Evolutionary conservation across 2,329 filamentous ascomycete species (phyloP).

Genomic region (Hymenoscyphus repandus): DNA sequence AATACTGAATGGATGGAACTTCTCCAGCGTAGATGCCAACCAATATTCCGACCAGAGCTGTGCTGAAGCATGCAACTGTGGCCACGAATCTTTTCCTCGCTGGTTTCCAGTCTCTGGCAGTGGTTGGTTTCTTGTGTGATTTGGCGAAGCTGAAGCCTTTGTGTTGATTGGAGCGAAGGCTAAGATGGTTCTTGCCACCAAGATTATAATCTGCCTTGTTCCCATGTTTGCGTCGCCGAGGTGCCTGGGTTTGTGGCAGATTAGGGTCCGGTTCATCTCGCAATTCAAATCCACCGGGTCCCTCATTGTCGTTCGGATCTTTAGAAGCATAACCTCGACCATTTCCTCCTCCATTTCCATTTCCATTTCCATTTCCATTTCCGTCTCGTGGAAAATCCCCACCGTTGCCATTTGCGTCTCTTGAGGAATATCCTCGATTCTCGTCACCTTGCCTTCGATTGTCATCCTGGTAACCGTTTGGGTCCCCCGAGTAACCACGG

Average conservation of each 20-base stretch:
- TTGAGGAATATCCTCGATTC: neutral
- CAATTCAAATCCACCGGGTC: slow-evolving; percentile 15
- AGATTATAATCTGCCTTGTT: slow-evolving; percentile 34
- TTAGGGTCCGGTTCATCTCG: slow-evolving; percentile 18
- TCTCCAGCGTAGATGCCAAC: slow-evolving; percentile 74
- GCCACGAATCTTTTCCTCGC: slow-evolving; percentile 65
- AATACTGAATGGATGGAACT: slow-evolving; percentile 75
- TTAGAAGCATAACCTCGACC: too few relatives aligned
- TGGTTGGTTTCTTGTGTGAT: slow-evolving; percentile 55
- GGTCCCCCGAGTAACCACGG: neutral
- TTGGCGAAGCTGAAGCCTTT: slow-evolving; percentile 47
- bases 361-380: neutral
- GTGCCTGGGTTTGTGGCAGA: slow-evolving; percentile 16
- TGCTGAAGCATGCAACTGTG: slow-evolving; percentile 65
- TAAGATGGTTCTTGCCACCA: slow-evolving; percentile 48
- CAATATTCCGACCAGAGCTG: slow-evolving; percentile 63
- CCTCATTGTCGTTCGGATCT: neutral
- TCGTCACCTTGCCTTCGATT: neutral
- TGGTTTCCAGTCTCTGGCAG: slow-evolving; percentile 68
- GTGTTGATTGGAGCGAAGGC: slow-evolving; percentile 39
- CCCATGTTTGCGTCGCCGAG: slow-evolving; percentile 6
- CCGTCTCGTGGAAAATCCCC: slow-evolving; percentile 3
- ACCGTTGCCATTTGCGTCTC: neutral
- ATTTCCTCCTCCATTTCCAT: neutral
- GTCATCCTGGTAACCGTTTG: neutral